A percentile compares a stretch with the other conserved stretches of the same genome.
phyloP scores from a whole-genome alignment of 2,329 filamentous ascomycete genomes.

The Aureobasidium sp. region DNA sequence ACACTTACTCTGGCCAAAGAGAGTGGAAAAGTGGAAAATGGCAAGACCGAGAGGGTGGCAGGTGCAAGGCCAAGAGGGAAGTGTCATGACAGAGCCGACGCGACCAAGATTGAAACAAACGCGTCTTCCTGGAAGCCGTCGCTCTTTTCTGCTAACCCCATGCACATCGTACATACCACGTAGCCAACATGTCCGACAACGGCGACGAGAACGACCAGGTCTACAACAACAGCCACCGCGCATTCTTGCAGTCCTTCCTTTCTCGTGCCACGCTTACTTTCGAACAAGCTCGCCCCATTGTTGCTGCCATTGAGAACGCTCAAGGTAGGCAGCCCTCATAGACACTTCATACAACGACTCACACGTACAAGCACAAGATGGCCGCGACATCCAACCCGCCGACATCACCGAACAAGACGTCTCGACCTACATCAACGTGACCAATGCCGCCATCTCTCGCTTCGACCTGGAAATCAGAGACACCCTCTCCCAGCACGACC shows the following conservation, averaged over 20 bases:
- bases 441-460: conserved; percentile 63
- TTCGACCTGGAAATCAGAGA: conserved; percentile 86
- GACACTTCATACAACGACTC: background rate
- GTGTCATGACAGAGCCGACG: background rate
- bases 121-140: conserved; percentile 3
- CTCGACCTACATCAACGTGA: conserved; percentile 56
- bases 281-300: conserved; percentile 60
- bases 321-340: conserved; percentile 41
- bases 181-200: background rate
- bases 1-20: background rate
- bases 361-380: background rate
- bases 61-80: background rate
- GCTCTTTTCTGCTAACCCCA: background rate
- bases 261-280: conserved; percentile 70
- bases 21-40: background rate
- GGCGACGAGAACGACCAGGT: conserved; percentile 11
- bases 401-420: conserved; percentile 64
- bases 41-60: background rate
- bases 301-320: conserved; percentile 66
- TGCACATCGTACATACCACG: background rate
- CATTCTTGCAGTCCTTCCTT: conserved; percentile 85
- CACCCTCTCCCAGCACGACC: conserved; percentile 53
- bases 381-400: conserved; percentile 39
- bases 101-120: conserved; percentile 6
- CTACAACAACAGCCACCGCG: conserved; percentile 65